phyloP scores from a whole-genome alignment of 2,329 filamentous ascomycete species.

The Botrytis elliptica region DNA sequence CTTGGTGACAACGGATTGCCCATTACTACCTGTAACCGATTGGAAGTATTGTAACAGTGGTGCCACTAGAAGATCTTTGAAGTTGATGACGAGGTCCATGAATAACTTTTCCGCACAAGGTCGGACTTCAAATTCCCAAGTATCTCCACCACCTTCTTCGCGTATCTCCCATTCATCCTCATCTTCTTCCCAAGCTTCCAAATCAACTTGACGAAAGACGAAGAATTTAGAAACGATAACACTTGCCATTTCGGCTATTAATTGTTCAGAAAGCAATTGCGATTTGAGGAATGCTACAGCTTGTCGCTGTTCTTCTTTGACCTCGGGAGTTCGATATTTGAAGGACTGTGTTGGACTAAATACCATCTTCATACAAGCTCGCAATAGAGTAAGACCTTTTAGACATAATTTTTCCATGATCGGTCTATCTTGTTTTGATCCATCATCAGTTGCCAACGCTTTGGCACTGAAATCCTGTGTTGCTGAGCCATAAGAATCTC shows the following conservation, averaged over 20 bases:
- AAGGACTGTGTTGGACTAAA: slow-evolving; percentile 80
- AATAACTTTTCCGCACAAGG: slow-evolving; percentile 94
- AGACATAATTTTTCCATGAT: slow-evolving; percentile 77
- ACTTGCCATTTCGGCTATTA: slow-evolving; percentile 80
- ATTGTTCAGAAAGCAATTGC: slow-evolving; percentile 70
- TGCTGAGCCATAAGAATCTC: slow-evolving; percentile 62
- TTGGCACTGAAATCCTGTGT: slow-evolving; percentile 45
- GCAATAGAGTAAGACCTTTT: slow-evolving; percentile 77
- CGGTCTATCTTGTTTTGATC: slow-evolving; percentile 53
- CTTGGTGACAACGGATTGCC: slow-evolving; percentile 73
- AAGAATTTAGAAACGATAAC: slow-evolving; percentile 85
- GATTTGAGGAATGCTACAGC: slow-evolving; percentile 69
- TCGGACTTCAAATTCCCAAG: slow-evolving; percentile 88
- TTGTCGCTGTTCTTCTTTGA: slow-evolving; percentile 71
- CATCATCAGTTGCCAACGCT: slow-evolving; percentile 47
- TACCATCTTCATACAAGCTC: slow-evolving; percentile 81
- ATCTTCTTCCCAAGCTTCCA: slow-evolving; percentile 90
- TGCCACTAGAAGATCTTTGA: slow-evolving; percentile 75
- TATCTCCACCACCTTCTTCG: slow-evolving; percentile 80
- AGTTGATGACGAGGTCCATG: slow-evolving; percentile 84
- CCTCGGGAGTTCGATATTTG: slow-evolving; percentile 72
- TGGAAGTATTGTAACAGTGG: slow-evolving; percentile 82
- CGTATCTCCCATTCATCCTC: slow-evolving; percentile 93
- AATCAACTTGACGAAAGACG: slow-evolving; percentile 78
- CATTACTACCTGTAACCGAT: slow-evolving; percentile 63